A percentile compares a stretch with the other conserved stretches of the same genome.
Conservation (phyloP, 352 stramenopile species). For the Phytophthora uliginosa region DNA sequence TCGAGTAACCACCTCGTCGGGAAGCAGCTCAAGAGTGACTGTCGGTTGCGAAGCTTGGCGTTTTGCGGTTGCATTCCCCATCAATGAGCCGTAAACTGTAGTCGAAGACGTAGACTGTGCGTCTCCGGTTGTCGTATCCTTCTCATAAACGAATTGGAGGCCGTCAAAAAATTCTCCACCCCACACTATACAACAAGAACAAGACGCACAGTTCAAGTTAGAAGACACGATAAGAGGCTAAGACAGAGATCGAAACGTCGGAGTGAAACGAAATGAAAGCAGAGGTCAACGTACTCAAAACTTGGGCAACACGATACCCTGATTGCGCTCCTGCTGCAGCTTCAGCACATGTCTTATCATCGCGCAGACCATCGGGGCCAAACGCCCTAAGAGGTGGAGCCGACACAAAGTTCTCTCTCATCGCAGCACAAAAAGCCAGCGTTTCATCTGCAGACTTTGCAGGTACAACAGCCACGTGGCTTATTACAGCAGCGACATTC, state of each 20-base stretch:
- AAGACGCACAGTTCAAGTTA: conserved; percentile 17
- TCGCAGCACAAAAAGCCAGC: conserved; percentile 41
- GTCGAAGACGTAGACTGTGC: background rate
- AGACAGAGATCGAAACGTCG: background rate
- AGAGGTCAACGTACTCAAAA: conserved; percentile 58
- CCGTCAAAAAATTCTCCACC: conserved; percentile 78
- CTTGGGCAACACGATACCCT: conserved; percentile 57
- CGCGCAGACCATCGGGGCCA: conserved; percentile 35
- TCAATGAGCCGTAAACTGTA: conserved; percentile 40
- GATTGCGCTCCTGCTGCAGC: conserved; percentile 47
- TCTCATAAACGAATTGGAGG: conserved; percentile 67
- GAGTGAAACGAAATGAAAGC: background rate
- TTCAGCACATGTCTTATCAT: conserved; percentile 41
- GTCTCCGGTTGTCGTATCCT: background rate
- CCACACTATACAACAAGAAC: conserved; percentile 66
- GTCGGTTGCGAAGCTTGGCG: conserved; percentile 40
- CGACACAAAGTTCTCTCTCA: conserved; percentile 60
- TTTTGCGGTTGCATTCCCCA: conserved; percentile 62
- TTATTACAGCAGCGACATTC: conserved; percentile 39
- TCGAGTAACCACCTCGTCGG: conserved; percentile 57
- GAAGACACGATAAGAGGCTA: background rate
- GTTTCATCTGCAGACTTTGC: conserved; percentile 17
- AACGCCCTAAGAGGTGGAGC: conserved; percentile 57
- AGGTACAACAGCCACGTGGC: conserved; percentile 57
- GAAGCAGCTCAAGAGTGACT: conserved; percentile 45